A percentile compares a stretch with the other conserved stretches of the same genome.
phyloP scores from a whole-genome alignment of 208 protist species.

The Trypanosomatidae sp. region DNA sequence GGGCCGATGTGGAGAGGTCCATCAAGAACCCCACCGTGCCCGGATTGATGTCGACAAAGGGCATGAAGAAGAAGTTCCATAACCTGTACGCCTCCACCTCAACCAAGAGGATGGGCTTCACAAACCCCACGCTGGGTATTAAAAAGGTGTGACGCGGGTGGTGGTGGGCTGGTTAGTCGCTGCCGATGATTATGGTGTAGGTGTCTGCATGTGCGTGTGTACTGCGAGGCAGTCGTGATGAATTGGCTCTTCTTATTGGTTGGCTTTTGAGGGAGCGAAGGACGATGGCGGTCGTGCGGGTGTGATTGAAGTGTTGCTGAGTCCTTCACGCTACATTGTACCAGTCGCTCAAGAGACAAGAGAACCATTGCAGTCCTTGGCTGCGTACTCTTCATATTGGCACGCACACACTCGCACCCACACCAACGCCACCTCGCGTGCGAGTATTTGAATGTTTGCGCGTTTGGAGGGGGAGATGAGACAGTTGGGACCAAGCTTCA shows the following conservation, averaged over 20 bases:
- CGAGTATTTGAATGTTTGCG: not conserved
- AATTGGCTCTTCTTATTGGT: not conserved
- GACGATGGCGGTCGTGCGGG: not conserved
- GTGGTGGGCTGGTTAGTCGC: not conserved
- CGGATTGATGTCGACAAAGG: slow-evolving; percentile 89
- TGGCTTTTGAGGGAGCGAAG: not conserved
- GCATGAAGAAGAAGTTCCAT: slow-evolving; percentile 93
- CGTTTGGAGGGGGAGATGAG: not conserved
- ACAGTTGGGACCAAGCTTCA: not conserved
- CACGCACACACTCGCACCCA: not conserved
- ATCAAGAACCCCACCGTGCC: slow-evolving; percentile 88
- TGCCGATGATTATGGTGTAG: not conserved
- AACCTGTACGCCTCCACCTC: slow-evolving; percentile 89
- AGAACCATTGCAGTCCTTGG: not conserved
- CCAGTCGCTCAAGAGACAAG: not conserved
- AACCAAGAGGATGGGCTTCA: slow-evolving; percentile 88
- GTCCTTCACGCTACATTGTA: not conserved
- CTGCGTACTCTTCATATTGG: not conserved
- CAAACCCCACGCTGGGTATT: slow-evolving; percentile 81
- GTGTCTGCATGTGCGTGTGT: not conserved
- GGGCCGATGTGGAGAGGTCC: slow-evolving; percentile 61
- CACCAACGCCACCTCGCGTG: not conserved
- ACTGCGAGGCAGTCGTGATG: not conserved
- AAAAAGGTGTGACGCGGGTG: slow-evolving; percentile 71
- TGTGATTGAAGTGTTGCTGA: not conserved